Percentiles rank a stretch among this genome's conserved stretches.
These are phyloP conservation scores for Colletotrichum acutatum DNA, from an alignment of 2,329 filamentous ascomycete species.

Conservation along the genomic window DNA sequence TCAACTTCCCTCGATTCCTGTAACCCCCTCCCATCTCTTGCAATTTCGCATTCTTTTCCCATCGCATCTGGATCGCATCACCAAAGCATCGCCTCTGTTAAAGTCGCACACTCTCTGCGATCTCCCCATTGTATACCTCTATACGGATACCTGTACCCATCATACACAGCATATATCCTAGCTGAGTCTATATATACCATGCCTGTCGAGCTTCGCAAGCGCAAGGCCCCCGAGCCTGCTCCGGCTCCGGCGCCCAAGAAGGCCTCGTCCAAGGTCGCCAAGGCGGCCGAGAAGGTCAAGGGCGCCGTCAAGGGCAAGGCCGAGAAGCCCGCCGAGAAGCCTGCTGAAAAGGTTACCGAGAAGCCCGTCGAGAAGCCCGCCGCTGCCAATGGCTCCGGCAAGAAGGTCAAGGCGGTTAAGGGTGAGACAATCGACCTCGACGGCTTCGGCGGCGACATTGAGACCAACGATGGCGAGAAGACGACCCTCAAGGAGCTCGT, in stretches of 20 bases:
- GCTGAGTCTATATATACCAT: slow-evolving; percentile 48
- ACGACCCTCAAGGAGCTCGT: slow-evolving; percentile 84
- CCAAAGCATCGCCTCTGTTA: slow-evolving; percentile 16
- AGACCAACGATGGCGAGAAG: slow-evolving; percentile 85
- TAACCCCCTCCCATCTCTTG: slow-evolving; percentile 26
- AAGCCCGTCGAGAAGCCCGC: slow-evolving; percentile 44
- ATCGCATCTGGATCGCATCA: slow-evolving; percentile 28
- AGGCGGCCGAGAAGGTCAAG: slow-evolving; percentile 51
- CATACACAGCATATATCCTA: not conserved
- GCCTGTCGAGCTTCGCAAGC: slow-evolving; percentile 70
- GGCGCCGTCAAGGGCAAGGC: slow-evolving; percentile 41
- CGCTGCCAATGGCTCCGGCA: slow-evolving; percentile 47
- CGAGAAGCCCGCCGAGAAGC: slow-evolving; percentile 44
- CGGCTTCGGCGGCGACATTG: slow-evolving; percentile 76
- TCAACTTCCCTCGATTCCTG: slow-evolving; percentile 30
- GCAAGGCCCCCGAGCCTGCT: slow-evolving; percentile 64
- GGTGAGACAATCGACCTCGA: slow-evolving; percentile 68
- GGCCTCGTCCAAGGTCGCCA: slow-evolving; percentile 53
- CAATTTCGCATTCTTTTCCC: slow-evolving; percentile 17
- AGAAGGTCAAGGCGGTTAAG: slow-evolving; percentile 57
- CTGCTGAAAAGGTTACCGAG: slow-evolving; percentile 45
- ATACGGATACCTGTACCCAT: not conserved
- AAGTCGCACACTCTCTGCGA: slow-evolving; percentile 26
- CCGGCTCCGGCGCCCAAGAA: slow-evolving; percentile 56
- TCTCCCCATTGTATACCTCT: not conserved